These are phyloP conservation scores for Circinella minor DNA, from an alignment of 371 early-diverging fungal genomes.

Conservation along the genomic window DNA sequence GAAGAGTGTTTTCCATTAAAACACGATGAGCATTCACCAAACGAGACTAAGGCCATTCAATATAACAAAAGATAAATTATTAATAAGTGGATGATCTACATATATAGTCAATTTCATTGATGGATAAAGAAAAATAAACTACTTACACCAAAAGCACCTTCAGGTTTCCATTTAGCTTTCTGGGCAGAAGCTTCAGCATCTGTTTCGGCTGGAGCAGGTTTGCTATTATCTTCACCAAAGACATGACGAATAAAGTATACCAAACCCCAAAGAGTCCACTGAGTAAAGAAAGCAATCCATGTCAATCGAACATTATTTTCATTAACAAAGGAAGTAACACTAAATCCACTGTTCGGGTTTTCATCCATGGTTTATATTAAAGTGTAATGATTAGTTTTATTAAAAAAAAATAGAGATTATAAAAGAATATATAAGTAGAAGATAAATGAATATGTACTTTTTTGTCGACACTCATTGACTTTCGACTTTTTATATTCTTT, in stretches of 20 bases:
- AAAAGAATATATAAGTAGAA: neutral
- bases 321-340: slow-evolving; percentile 23
- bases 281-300: slow-evolving; percentile 46
- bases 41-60: slow-evolving; percentile 1
- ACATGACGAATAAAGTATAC: slow-evolving; percentile 32
- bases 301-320: slow-evolving; percentile 31
- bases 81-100: neutral
- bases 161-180: slow-evolving; percentile 16
- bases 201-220: slow-evolving; percentile 20
- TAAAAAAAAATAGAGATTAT: neutral
- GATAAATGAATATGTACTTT: neutral
- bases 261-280: slow-evolving; percentile 42
- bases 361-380: slow-evolving; percentile 3
- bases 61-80: neutral
- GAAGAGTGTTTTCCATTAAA: slow-evolving; percentile 40
- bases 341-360: slow-evolving; percentile 12
- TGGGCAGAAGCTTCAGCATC: slow-evolving; percentile 23
- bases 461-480: no score
- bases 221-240: slow-evolving; percentile 18
- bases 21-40: slow-evolving; percentile 36
- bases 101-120: no score
- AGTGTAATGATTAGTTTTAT: neutral
- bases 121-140: neutral
- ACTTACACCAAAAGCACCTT: slow-evolving; percentile 17
- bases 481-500: neutral